Evolutionary conservation across 441 rosid species (phyloP).

Genomic region (Brassica balearica): DNA sequence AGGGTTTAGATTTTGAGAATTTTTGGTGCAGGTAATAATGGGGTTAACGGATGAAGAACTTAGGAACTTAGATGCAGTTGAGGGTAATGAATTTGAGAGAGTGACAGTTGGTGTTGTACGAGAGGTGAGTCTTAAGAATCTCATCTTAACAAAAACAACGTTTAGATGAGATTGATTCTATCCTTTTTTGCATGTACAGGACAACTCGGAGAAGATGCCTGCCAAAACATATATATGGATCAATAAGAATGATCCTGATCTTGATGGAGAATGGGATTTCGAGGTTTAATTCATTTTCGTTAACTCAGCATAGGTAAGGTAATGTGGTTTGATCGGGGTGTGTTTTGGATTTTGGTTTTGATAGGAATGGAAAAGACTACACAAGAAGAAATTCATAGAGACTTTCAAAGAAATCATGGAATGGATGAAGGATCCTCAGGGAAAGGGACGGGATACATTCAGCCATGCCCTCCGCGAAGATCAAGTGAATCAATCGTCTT

Average conservation of each 20-base stretch:
- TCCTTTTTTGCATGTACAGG: slow-evolving; percentile 44
- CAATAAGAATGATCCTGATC: slow-evolving; percentile 61
- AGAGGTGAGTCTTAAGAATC: slow-evolving; percentile 46
- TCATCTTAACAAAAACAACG: neutral
- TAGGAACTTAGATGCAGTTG: slow-evolving; percentile 64
- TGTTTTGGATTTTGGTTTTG: neutral
- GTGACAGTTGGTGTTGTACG: slow-evolving; percentile 57
- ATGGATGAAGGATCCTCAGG: slow-evolving; percentile 63
- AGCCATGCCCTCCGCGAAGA: neutral
- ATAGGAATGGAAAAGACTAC: slow-evolving; percentile 73
- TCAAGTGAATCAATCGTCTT: neutral
- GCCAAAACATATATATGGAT: slow-evolving; percentile 73
- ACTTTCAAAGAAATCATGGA: slow-evolving; percentile 61
- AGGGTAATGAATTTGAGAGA: slow-evolving; percentile 79
- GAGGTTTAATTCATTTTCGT: slow-evolving; percentile 51
- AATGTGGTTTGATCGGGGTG: neutral
- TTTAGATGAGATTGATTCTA: neutral
- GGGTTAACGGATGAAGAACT: slow-evolving; percentile 72
- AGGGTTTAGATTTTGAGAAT: slow-evolving; percentile 5
- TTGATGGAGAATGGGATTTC: slow-evolving; percentile 84
- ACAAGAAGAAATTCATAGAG: slow-evolving; percentile 67
- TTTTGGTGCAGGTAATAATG: slow-evolving; percentile 58
- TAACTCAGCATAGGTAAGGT: neutral
- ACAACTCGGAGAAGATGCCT: slow-evolving; percentile 51
- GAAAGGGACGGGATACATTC: slow-evolving; percentile 55